phyloP scores from a whole-genome alignment of 495 filamentous ascomycete species.

The Chaetomium cochliodes region DNA sequence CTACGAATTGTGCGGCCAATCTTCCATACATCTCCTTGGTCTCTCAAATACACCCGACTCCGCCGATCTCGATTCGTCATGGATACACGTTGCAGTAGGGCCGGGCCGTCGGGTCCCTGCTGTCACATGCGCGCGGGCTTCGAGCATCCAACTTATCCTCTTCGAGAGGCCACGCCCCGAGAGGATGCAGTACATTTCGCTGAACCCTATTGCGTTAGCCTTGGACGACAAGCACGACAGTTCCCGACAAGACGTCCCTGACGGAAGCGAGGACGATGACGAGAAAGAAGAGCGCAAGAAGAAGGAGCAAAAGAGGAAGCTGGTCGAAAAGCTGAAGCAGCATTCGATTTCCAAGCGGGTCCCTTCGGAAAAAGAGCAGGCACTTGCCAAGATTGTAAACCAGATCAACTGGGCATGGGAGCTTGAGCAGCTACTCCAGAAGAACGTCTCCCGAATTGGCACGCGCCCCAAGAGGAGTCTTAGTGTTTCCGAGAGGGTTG shows the following conservation, averaged over 20 bases:
- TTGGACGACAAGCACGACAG: slow-evolving; percentile 68
- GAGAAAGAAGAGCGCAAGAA: slow-evolving; percentile 59
- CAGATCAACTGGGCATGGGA: slow-evolving; percentile 97
- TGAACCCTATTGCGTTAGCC: slow-evolving; percentile 83
- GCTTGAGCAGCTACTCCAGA: slow-evolving; percentile 75
- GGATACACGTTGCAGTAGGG: slow-evolving; percentile 66
- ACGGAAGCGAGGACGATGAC: slow-evolving; percentile 59
- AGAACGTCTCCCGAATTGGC: slow-evolving; percentile 80
- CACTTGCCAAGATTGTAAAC: slow-evolving; percentile 78
- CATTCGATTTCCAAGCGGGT: slow-evolving; percentile 78
- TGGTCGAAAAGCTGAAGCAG: slow-evolving; percentile 86
- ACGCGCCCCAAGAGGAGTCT: slow-evolving; percentile 76
- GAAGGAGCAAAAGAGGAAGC: slow-evolving; percentile 51
- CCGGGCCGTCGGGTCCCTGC: slow-evolving; percentile 59
- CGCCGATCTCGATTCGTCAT: slow-evolving; percentile 60
- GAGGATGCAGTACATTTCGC: slow-evolving; percentile 95
- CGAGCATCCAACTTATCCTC: slow-evolving; percentile 81
- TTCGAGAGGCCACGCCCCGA: slow-evolving; percentile 83
- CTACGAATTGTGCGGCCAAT: slow-evolving; percentile 77
- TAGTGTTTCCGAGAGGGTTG: slow-evolving; percentile 92
- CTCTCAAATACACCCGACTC: slow-evolving; percentile 61
- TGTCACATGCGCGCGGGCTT: slow-evolving; percentile 64
- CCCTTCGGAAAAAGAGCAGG: slow-evolving; percentile 77
- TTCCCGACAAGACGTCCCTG: slow-evolving; percentile 33
- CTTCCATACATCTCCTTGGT: slow-evolving; percentile 82